These are phyloP conservation scores for Fragilariopsis cylindrus DNA, from an alignment of 108 stramenopile genomes.

Conservation along the genomic window DNA sequence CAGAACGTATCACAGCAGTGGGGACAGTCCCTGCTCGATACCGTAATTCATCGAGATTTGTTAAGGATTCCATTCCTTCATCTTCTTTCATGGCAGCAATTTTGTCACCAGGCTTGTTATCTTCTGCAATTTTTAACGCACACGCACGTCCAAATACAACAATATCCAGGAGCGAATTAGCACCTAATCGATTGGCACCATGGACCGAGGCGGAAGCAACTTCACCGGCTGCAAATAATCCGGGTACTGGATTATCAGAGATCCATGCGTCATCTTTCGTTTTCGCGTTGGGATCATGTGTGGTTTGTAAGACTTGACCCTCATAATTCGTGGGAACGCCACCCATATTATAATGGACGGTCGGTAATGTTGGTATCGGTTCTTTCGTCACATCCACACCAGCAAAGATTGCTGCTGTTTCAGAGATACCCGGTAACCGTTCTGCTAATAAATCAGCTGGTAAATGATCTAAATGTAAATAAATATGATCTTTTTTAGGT, in stretches of 20 bases:
- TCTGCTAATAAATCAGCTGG: conserved; percentile 96
- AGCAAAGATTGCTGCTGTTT: conserved; percentile 98
- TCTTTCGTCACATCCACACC: conserved; percentile 99
- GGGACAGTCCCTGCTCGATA: conserved; percentile 76
- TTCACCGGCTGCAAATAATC: conserved; percentile 98
- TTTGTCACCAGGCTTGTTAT: conserved; percentile 91
- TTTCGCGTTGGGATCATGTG: conserved; percentile 49
- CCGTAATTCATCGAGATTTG: conserved; percentile 88
- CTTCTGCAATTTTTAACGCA: conserved; percentile 95
- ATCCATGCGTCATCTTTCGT: conserved; percentile 25
- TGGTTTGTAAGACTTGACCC: conserved; percentile 93
- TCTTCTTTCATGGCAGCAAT: conserved; percentile 67
- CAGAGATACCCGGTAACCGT: conserved; percentile 97
- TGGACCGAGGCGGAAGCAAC: conserved; percentile 98
- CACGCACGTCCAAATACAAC: conserved; percentile 99
- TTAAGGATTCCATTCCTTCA: conserved; percentile 87
- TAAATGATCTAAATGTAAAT: conserved; percentile 98
- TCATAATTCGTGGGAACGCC: conserved; percentile 97
- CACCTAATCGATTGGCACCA: conserved; percentile 99
- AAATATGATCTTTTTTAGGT: conserved; percentile 95
- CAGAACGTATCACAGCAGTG: conserved; percentile 86
- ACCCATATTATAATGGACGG: conserved; percentile 96
- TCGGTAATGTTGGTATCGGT: conserved; percentile 97
- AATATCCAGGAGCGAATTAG: conserved; percentile 98
- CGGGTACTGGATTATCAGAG: conserved; percentile 89